These are phyloP conservation scores for Vaccinium vitisidaea DNA, from an alignment of 148 eudicot species.

Conservation along the genomic window DNA sequence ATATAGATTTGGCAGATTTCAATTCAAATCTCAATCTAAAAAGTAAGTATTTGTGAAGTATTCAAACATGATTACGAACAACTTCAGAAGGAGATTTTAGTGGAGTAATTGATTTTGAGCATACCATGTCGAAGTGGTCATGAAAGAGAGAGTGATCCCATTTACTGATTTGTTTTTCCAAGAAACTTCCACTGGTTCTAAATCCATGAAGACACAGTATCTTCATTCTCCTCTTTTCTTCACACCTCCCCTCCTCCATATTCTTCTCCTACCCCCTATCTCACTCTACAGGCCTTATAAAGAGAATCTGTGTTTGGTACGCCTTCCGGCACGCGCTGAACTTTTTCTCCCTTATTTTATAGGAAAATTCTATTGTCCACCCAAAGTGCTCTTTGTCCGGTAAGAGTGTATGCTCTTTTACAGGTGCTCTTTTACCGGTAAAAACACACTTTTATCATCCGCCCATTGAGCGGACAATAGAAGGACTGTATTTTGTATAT, in stretches of 20 bases:
- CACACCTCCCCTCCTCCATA: conserved; percentile 27
- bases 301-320: neutral
- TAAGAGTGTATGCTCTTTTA: no score
- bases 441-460: no score
- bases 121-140: conserved; percentile 58
- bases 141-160: conserved; percentile 79
- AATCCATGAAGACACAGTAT: conserved; percentile 83
- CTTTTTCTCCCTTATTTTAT: neutral
- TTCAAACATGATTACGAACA: no score
- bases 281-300: neutral
- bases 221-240: conserved; percentile 52
- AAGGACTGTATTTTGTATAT: no score
- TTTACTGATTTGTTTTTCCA: conserved; percentile 69
- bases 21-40: neutral
- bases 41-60: neutral
- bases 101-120: no score
- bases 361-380: no score
- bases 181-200: conserved; percentile 80
- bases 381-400: no score
- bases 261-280: neutral
- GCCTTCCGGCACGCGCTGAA: neutral
- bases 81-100: no score
- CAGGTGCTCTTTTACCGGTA: no score
- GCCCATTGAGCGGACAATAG: no score
- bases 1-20: neutral